Evolutionary conservation across 2,329 filamentous ascomycete genomes (phyloP).

Genomic region (Albifimbria verrucaria): DNA sequence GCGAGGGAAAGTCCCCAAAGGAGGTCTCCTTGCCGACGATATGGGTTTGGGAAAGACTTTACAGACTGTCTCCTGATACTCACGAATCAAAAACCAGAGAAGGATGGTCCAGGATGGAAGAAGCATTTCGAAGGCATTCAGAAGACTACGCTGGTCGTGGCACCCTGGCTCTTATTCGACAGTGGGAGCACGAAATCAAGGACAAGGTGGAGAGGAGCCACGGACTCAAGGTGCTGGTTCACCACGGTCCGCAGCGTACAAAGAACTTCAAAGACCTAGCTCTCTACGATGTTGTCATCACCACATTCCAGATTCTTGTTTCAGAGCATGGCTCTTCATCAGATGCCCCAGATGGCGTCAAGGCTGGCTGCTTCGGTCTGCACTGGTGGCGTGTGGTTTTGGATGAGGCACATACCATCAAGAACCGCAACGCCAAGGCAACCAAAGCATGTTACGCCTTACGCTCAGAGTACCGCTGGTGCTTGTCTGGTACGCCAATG

Average conservation of each 20-base stretch:
- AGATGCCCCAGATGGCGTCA: constrained; percentile 56
- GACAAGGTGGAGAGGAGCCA: constrained; percentile 72
- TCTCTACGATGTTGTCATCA: constrained; percentile 91
- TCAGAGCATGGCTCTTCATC: constrained; percentile 79
- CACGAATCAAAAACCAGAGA: constrained; percentile 68
- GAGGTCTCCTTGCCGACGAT: constrained; percentile 93
- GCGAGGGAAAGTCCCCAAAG: constrained; percentile 77
- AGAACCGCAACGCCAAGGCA: constrained; percentile 94
- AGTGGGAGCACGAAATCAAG: constrained; percentile 93
- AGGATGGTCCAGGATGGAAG: constrained; percentile 58
- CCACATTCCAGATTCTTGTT: constrained; percentile 92
- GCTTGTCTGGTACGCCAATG: constrained; percentile 92
- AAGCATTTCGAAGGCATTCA: constrained; percentile 67
- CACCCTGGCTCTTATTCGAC: constrained; percentile 92
- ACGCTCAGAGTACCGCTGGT: constrained; percentile 88
- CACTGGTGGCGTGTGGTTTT: constrained; percentile 95
- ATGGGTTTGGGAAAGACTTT: constrained; percentile 97
- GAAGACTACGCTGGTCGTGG: constrained; percentile 85
- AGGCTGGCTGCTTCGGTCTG: constrained; percentile 83
- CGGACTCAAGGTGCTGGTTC: constrained; percentile 76
- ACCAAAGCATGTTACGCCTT: constrained; percentile 89
- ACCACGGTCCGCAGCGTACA: constrained; percentile 83
- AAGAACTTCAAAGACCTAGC: constrained; percentile 75
- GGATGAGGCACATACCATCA: constrained; percentile 97
- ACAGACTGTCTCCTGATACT: constrained; percentile 89